Evolutionary conservation across 768 basidiomycete species (phyloP).

Genomic region (Wakefieldia striispora): DNA sequence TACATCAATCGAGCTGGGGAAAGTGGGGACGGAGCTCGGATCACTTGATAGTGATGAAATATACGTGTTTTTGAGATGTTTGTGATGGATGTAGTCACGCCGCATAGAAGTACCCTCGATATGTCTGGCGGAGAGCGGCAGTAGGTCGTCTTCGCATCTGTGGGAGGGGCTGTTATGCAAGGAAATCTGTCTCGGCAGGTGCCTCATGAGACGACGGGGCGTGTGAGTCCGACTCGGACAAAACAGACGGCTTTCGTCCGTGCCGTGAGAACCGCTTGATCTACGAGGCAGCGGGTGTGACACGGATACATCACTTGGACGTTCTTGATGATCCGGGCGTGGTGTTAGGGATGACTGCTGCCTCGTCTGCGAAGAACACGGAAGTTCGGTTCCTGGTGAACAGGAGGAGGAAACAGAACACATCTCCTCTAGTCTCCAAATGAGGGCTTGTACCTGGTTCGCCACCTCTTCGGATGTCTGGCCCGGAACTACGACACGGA

Average conservation of each 20-base stretch:
- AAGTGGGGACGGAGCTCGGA: conserved; percentile 6
- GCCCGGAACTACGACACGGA: conserved; percentile 38
- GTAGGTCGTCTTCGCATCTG: conserved; percentile 21
- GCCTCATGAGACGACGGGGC: conserved; percentile 10
- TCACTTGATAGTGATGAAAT: conserved; percentile 24
- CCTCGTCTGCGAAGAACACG: conserved; percentile 2
- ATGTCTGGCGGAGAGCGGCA: conserved; percentile 17
- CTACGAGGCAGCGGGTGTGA: neutral
- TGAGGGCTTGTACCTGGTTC: conserved; percentile 17
- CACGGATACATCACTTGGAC: neutral
- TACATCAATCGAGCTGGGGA: conserved; percentile 17
- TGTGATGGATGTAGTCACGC: conserved; percentile 27
- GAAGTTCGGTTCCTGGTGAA: neutral
- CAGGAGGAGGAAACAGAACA: neutral
- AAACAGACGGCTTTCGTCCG: conserved; percentile 12
- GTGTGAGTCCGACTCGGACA: neutral
- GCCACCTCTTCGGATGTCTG: conserved; percentile 27
- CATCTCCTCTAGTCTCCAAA: conserved; percentile 20
- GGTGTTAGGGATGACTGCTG: neutral
- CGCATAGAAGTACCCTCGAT: conserved; percentile 27
- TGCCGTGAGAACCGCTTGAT: neutral
- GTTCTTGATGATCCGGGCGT: conserved; percentile 3
- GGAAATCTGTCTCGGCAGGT: neutral
- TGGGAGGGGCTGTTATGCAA: neutral
- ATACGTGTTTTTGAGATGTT: conserved; percentile 27